Evolutionary conservation across 2,329 filamentous ascomycete genomes (phyloP).

Genomic region (Botrytis squamosa): DNA sequence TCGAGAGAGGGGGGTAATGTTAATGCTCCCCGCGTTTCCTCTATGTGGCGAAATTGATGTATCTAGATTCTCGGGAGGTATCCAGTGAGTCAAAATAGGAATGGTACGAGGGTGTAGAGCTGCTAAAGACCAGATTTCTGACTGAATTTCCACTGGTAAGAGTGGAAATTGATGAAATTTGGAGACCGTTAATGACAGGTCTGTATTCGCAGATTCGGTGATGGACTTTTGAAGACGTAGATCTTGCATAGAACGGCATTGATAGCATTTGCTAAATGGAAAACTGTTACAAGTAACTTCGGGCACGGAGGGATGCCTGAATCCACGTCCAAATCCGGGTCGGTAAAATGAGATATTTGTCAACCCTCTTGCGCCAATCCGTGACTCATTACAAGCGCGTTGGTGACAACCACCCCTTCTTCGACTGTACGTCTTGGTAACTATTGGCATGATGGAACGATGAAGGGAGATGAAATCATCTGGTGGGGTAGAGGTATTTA

Average conservation of each 20-base stretch:
- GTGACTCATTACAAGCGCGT: fast-evolving
- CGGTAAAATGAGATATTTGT: background rate
- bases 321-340: background rate
- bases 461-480: background rate
- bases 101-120: background rate
- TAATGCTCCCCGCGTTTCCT: background rate
- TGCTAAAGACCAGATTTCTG: background rate
- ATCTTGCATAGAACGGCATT: background rate
- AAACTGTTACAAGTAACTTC: background rate
- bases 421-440: too few species aligned
- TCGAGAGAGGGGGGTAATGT: background rate
- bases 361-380: background rate
- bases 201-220: background rate
- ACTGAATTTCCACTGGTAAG: background rate
- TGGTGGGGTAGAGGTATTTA: background rate
- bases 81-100: background rate
- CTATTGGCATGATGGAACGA: background rate
- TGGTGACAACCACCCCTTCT: too few species aligned
- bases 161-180: background rate
- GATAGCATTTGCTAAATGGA: background rate
- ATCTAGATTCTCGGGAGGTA: background rate
- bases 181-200: background rate
- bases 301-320: background rate
- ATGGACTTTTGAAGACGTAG: background rate
- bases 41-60: fast-evolving